Conservation (phyloP, 2,329 filamentous ascomycete genomes). For the Trichoderma lentiforme region DNA sequence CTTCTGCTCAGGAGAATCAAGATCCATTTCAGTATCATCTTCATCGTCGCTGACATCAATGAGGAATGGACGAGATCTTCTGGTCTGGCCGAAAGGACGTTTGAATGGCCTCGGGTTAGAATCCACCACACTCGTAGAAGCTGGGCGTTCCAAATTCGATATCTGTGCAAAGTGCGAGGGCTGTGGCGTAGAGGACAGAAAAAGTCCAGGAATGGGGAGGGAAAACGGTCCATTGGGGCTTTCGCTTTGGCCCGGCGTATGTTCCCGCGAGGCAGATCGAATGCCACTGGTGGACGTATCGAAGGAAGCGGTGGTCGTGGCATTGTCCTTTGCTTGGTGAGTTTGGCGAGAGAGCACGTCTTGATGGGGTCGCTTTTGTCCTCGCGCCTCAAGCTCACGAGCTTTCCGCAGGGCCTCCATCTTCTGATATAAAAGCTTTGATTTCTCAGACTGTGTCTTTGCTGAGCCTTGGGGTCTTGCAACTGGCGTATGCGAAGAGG, state of each 20-base stretch:
- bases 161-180: slow-evolving; percentile 22
- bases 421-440: slow-evolving; percentile 69
- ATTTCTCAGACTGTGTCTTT: slow-evolving; percentile 60
- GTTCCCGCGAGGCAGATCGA: not conserved
- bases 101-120: slow-evolving; percentile 46
- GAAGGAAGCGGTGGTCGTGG: not conserved
- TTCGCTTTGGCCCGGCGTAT: not conserved
- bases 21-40: slow-evolving; percentile 65
- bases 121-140: slow-evolving; percentile 70
- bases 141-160: slow-evolving; percentile 41
- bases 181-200: slow-evolving; percentile 31
- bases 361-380: slow-evolving; percentile 27
- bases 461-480: not conserved
- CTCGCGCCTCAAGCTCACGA: slow-evolving; percentile 47
- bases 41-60: slow-evolving; percentile 81
- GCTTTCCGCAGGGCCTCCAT: slow-evolving; percentile 70
- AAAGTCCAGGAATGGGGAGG: slow-evolving; percentile 37
- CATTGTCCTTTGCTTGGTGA: not conserved
- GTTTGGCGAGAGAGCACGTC: slow-evolving; percentile 10
- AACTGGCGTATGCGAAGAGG: not conserved
- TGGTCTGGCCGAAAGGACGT: slow-evolving; percentile 59
- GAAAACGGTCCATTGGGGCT: slow-evolving; percentile 14
- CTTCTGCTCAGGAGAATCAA: slow-evolving; percentile 52
- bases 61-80: slow-evolving; percentile 62
- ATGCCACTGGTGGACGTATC: not conserved